These are phyloP conservation scores for Aspergillus aculeatinus DNA, from an alignment of 2,329 filamentous ascomycete genomes.

Conservation along the genomic window DNA sequence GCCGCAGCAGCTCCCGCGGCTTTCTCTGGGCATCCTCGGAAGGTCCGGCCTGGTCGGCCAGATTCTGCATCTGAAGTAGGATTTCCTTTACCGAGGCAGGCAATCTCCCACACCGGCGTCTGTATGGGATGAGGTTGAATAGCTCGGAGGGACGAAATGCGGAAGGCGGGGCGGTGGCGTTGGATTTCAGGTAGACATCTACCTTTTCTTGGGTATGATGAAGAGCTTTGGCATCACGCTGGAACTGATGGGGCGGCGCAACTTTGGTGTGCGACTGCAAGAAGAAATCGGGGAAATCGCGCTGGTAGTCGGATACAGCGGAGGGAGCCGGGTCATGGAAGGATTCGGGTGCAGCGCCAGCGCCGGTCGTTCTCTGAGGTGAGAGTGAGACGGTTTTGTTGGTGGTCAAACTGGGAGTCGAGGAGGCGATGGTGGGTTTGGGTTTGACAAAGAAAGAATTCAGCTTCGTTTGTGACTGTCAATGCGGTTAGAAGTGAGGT, in stretches of 20 bases:
- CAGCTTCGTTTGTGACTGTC: slow-evolving; percentile 51
- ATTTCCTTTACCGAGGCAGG: slow-evolving; percentile 57
- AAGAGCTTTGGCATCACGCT: slow-evolving; percentile 59
- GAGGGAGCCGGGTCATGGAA: slow-evolving; percentile 24
- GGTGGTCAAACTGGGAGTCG: slow-evolving; percentile 19
- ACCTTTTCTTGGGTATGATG: slow-evolving; percentile 54
- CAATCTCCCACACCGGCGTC: slow-evolving; percentile 32
- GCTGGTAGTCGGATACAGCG: slow-evolving; percentile 59
- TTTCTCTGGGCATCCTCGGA: slow-evolving; percentile 25
- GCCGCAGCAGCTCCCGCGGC: slow-evolving; percentile 44
- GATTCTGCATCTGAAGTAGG: slow-evolving; percentile 55
- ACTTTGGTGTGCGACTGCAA: slow-evolving; percentile 71
- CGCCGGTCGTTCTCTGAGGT: slow-evolving; percentile 22
- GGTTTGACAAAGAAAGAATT: slow-evolving; percentile 52
- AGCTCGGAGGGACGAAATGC: slow-evolving; percentile 36
- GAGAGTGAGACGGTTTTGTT: slow-evolving; percentile 34
- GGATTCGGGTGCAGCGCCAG: slow-evolving; percentile 12
- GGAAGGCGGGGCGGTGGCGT: slow-evolving; percentile 8
- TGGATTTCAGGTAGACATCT: slow-evolving; percentile 38
- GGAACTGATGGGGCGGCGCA: slow-evolving; percentile 57
- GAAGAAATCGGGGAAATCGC: slow-evolving; percentile 78
- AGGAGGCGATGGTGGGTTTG: slow-evolving; percentile 15
- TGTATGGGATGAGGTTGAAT: slow-evolving; percentile 41
- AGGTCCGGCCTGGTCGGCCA: slow-evolving; percentile 35
- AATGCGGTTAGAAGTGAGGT: slow-evolving; percentile 16